Evolutionary conservation across 768 basidiomycete species (phyloP), one percentile per base, ranked within the genome.

Genomic region (Serendipita sp.): DNA sequence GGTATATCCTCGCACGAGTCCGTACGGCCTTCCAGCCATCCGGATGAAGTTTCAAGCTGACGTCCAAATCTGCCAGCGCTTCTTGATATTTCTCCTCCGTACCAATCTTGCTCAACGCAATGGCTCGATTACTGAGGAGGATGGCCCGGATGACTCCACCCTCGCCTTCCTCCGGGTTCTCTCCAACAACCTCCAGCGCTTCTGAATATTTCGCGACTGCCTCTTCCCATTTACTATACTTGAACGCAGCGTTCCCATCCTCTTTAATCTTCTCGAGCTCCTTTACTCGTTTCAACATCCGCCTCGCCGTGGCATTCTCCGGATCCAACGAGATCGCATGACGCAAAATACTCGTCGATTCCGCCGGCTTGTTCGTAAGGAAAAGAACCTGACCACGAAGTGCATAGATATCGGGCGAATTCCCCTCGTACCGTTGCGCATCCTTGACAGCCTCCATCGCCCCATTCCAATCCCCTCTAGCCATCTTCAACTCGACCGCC

Each of bases 181-280:
- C 77, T 23, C 89, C 88, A 48, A 91, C 81, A 27, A 80, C 79
- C 84, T 69, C 70, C 34, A 94, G 73, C 3, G 87, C 83, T 65
- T 86, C 85, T 3, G 77, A 76, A 69, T 94, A 94, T 68, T 80
- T 84, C 0, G 77, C 76, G 5, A 84, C 72, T 0, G 91, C 91
- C 23, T 87, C 85, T 33, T 78, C 69, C 37, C 83, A 73, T 64
- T 76, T 77, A 2, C 80, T 79, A 0, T 69, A 64, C 73, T 91
- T 91, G 75, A 93, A 94, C 1, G 82, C 78, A 0, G 72, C 69
- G 67, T 94, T 93, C 0, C 91, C 91, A 66, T 90, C 90, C 67
- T 92, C 91, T 70, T 93, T 93, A 46, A 87, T 71, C 64, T 82
- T 76, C 66, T 94, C 91, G 16, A 94, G 83, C 37, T 88, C 87